Base-by-base conservation (phyloP, 345 rosid genomes). In the Iberis pinnata region DNA sequence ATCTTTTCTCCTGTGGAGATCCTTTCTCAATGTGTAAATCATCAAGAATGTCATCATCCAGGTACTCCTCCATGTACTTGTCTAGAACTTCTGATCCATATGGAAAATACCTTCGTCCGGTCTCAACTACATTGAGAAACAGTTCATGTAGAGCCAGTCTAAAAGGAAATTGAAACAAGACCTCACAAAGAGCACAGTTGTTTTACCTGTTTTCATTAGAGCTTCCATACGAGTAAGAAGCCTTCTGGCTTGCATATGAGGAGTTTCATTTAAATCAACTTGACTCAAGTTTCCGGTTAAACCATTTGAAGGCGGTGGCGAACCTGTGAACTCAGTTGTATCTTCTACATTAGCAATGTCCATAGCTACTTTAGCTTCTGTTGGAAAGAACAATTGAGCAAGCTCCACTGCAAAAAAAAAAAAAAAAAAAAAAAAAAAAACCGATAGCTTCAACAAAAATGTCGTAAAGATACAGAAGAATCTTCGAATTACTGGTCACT, bases 361-460 rank as follows among this genome's bases (percentile, higher is more conserved):
- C 95, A 88, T 85, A 37, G 93, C 98, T 49, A 92, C 70, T 80
- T 83, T 85, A 49, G 98, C 97, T 75, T 92, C 97, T 15, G 80
- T 65, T 15, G 98, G 98, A 72, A 92, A 92, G 68, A 92, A 70
- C 33, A 88, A 64, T 54, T 78, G 79, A 48, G 98, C 98, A 65
- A 92, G 87, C 58, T 85, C 90, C 76, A 92, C 98, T 92, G 64
- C 20, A 29, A 13, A 5, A 32, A 18, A n/a, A n/a, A n/a, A n/a
- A n/a, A n/a, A n/a, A n/a, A n/a, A n/a, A 13, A 5, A 32, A 18
- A n/a, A n/a, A n/a, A n/a, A n/a, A 26, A 41, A 25, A 4, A 7
- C 55, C 12, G 4, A 58, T 27, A n/a, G 18, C 33, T 60, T 60
- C n/a, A 46, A 22, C 54, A 22, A 22, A 39, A 20, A 44, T 1